A percentile compares a stretch with the other conserved stretches of the same genome.
Conservation (phyloP, 176 grass and related monocot species). For the Triticum aestivum region IWGSC_CS_RefSeq_v2.1 NC_057809.1:575943281-575943780, state of each 20-base stretch:
- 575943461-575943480: not conserved
- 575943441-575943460: not conserved
- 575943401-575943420: not conserved
- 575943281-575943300: slow-evolving; percentile 96
- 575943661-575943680: not conserved
- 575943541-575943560: not conserved
- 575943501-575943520: not conserved
- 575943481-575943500: not conserved
- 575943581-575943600: not conserved
- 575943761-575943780: too few relatives aligned
- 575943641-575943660: not conserved
- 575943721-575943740: not conserved
- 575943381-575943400: not conserved
- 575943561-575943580: not conserved
- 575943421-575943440: not conserved
- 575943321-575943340: slow-evolving; percentile 93
- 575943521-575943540: not conserved
- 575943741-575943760: not conserved
- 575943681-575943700: not conserved
- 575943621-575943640: not conserved
- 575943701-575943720: not conserved
- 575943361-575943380: not conserved
- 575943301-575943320: slow-evolving; percentile 92
- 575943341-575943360: slow-evolving; percentile 32
- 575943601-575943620: slow-evolving; percentile 5